These are phyloP conservation scores for Cochlearia excelsa DNA, from an alignment of 345 rosid genomes.

Conservation along the genomic window DNA sequence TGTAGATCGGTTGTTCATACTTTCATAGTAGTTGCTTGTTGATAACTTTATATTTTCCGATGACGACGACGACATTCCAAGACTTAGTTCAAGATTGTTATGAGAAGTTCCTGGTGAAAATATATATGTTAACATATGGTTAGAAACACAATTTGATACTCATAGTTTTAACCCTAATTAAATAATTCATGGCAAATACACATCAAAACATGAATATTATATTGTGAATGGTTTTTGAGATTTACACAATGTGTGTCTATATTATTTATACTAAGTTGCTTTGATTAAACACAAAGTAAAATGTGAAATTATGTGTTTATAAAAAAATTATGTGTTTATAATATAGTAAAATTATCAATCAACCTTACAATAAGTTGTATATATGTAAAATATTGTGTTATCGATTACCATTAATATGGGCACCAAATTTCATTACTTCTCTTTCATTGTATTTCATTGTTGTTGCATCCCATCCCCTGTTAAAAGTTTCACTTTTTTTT, in stretches of 20 bases:
- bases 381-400: conserved; percentile 4
- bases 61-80: conserved; percentile 48
- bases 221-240: no score
- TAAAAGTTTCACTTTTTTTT: not conserved
- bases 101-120: conserved; percentile 17
- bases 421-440: conserved; percentile 33
- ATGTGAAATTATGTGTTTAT: conserved; percentile 14
- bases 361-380: conserved; percentile 12
- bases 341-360: conserved; percentile 1
- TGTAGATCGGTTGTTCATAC: conserved; percentile 24
- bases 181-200: no score
- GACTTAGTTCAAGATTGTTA: conserved; percentile 67
- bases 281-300: conserved; percentile 2
- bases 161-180: no score
- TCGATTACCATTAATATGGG: conserved; percentile 33
- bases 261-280: not conserved
- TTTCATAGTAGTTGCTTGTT: conserved; percentile 30
- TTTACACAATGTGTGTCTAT: no score
- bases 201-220: no score
- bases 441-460: conserved; percentile 31
- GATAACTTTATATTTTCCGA: conserved; percentile 43
- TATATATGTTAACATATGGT: no score
- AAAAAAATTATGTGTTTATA: conserved; percentile 8
- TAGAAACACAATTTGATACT: no score
- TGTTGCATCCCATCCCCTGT: conserved; percentile 36